These are phyloP conservation scores for Mrakiaceae sp. DNA, from an alignment of 1,284 basidiomycete genomes.

Conservation along the genomic window DNA sequence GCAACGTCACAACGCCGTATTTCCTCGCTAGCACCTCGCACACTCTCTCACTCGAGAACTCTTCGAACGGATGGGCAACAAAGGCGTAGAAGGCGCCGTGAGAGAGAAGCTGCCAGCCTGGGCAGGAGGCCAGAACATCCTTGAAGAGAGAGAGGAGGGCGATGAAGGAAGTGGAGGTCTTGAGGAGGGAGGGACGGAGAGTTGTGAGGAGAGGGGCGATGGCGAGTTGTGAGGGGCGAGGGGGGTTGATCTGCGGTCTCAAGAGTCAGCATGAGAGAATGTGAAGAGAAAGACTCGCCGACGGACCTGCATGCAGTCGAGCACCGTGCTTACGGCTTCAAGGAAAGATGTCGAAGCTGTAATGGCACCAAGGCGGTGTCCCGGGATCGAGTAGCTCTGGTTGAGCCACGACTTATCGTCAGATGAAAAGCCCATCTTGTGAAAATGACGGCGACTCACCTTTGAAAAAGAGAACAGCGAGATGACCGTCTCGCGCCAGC, in stretches of 20 bases:
- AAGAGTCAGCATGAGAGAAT: conserved; percentile 18
- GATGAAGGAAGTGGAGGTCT: conserved; percentile 44
- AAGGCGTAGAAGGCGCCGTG: conserved; percentile 67
- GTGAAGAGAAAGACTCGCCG: conserved; percentile 8
- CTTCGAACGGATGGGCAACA: conserved; percentile 56
- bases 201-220: conserved; percentile 46
- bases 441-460: conserved; percentile 22
- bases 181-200: conserved; percentile 44
- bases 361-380: conserved; percentile 68
- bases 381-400: conserved; percentile 74
- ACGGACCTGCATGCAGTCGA: conserved; percentile 56
- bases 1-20: conserved; percentile 55
- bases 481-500: conserved; percentile 55
- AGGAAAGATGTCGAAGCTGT: conserved; percentile 53
- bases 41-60: conserved; percentile 44
- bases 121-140: conserved; percentile 35
- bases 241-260: conserved; percentile 49
- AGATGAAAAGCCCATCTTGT: conserved; percentile 9
- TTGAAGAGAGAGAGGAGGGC: conserved; percentile 51
- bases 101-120: conserved; percentile 50
- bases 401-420: conserved; percentile 26
- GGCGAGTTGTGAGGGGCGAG: conserved; percentile 57
- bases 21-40: conserved; percentile 49
- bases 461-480: conserved; percentile 51
- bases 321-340: conserved; percentile 46